Base-by-base conservation (phyloP, 1,284 basidiomycete species). In the Trametes sp. region DNA sequence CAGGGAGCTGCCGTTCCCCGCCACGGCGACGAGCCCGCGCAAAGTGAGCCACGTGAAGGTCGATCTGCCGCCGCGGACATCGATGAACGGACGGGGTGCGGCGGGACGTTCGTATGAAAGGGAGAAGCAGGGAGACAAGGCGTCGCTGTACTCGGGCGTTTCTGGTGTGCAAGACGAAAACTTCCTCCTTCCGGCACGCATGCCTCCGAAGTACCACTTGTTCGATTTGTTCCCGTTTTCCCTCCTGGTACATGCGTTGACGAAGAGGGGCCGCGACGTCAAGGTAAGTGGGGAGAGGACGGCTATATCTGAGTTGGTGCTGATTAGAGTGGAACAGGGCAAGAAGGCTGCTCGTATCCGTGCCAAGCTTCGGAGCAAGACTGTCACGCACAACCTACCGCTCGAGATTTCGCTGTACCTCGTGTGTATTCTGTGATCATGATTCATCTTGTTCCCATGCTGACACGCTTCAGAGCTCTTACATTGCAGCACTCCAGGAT, bases 341-440 rank as follows among this genome's bases (percentile, higher is more conserved):
- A 87, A 83, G 74, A 87, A 83, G 69, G 86, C 81, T 2, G 86
- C 84, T 24, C 78, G 77, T 61, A 67, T 84, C 52, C 77, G 86
- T 45, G 86, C 86, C 9, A 81, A 79, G 72, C 74, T 85, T 71
- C 73, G 76, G 46, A 75, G 77, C 58, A 76, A 77, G 63, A 73
- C 80, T 8, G 78, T 83, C 21, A 86, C 85, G 44, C 87, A 89
- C 63, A 92, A 92, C 72, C 74, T 92, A 38, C 91, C 91, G 0
- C 76, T 92, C 55, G 91, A 92, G 76, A 84, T 93, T 57, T 88
- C 86, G 9, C 76, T 92, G 61, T 93, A 92, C 75, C 78, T 93
- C 72, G 89, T 89, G 60, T 38, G 86, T 46, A 14, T 7, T 10
- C 13, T 16, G 26, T 16, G 13, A 16, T 7, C 3, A 19, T 26